phyloP scores from a whole-genome alignment of 1,284 basidiomycete species.

The Ceratorhiza oryzae-sativae region DNA sequence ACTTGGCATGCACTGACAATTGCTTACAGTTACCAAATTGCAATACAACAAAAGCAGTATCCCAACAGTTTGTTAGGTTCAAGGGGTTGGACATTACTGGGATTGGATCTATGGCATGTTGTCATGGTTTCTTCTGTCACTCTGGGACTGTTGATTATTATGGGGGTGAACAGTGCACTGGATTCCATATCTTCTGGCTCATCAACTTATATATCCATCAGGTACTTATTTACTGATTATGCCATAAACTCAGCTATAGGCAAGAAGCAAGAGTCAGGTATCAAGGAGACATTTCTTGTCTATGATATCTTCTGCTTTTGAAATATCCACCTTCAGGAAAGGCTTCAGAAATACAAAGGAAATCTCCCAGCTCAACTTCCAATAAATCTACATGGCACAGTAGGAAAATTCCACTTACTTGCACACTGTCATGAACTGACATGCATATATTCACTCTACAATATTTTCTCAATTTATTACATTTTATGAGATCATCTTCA shows the following conservation, averaged over 20 bases:
- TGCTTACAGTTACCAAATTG: not conserved
- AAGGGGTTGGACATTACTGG: conserved; percentile 1
- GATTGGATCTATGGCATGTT: not conserved
- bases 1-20: not conserved
- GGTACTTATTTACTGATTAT: conserved; percentile 1
- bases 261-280: not conserved
- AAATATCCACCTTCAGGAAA: not conserved
- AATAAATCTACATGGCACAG: not conserved
- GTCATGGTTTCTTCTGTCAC: not conserved
- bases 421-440: too few species aligned
- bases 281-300: not conserved
- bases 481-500: too few species aligned
- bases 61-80: not conserved
- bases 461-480: too few species aligned
- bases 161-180: not conserved
- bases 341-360: not conserved
- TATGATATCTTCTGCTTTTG: conserved; percentile 15
- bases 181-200: too few species aligned
- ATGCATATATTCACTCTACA: too few species aligned
- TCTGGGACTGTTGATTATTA: not conserved
- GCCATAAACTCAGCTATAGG: not conserved
- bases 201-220: not conserved
- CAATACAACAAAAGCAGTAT: conserved; percentile 3
- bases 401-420: conserved; percentile 3
- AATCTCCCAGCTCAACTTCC: not conserved